phyloP scores from a whole-genome alignment of 2,329 filamentous ascomycete genomes.

The Talaromyces sp. region DNA sequence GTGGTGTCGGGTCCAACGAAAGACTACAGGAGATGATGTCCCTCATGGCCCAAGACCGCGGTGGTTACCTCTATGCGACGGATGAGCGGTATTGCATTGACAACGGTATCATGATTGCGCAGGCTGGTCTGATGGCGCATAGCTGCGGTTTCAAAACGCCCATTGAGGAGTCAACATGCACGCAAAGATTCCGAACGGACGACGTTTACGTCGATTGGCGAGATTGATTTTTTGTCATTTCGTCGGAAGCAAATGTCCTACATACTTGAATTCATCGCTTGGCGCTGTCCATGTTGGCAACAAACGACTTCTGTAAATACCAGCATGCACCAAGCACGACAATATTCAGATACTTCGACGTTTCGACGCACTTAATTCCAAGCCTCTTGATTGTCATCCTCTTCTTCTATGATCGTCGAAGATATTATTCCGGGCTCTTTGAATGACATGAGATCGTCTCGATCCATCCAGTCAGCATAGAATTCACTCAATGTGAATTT shows the following conservation, averaged over 20 bases:
- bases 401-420: slow-evolving; percentile 69
- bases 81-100: slow-evolving; percentile 98
- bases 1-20: slow-evolving; percentile 93
- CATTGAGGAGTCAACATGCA: slow-evolving; percentile 78
- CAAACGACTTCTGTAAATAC: neutral
- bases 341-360: neutral
- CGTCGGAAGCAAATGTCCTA: neutral
- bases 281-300: neutral
- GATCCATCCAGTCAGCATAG: slow-evolving; percentile 17
- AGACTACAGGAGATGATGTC: slow-evolving; percentile 98
- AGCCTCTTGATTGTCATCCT: slow-evolving; percentile 53
- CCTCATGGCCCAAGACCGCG: slow-evolving; percentile 81
- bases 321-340: neutral
- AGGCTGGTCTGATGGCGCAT: slow-evolving; percentile 84
- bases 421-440: slow-evolving; percentile 51
- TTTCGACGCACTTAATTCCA: slow-evolving; percentile 3
- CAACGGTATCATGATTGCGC: slow-evolving; percentile 99
- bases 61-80: slow-evolving; percentile 87
- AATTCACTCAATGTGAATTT: slow-evolving; percentile 12
- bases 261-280: neutral
- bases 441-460: slow-evolving; percentile 14
- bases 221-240: slow-evolving; percentile 42
- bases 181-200: slow-evolving; percentile 77
- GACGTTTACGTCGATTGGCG: slow-evolving; percentile 78
- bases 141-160: slow-evolving; percentile 73